Evolutionary conservation across 768 basidiomycete species (phyloP), one percentile per base, ranked within the genome.

Genomic region (Rhizopogon rudus): DNA sequence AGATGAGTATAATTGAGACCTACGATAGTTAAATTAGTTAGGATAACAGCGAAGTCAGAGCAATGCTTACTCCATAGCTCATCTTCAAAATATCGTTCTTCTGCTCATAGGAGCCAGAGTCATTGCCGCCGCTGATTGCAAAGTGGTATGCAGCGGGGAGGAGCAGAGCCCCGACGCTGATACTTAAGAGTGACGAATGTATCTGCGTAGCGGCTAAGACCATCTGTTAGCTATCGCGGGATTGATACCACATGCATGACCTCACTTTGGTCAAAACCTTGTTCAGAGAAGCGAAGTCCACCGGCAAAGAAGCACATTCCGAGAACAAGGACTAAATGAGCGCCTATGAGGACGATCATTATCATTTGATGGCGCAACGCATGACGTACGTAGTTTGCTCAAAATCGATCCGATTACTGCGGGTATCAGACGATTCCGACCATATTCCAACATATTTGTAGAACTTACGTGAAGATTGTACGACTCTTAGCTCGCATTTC

Each of bases 301-400:
- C 90, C 91, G 20, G 87, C 89, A 61, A 93, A 92, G 73, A 93
- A 93, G 64, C 91, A 92, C 91, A 93, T 91, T 48, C 91, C 91
- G 31, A 93, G 77, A 16, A 93, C 84, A 49, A 94, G 77, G 35
- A 92, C 87, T 88, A 49, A 14, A 20, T 14, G 14, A 50, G 51
- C 41, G 22, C 28, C 41, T 8, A 48, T 70, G 33, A 63, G 55
- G 12, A 12, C 9, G 6, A 35, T 37, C 14, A 49, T 49, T 37
- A 35, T 37, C 14, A 49, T 49, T 37, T 37, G 35, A 49, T 51
- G 17, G 13, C 5, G 33, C 13, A 7, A 37, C 16, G 39, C 17
- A 25, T 16, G 37, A 73, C 81, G 17, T 53, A 83, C 82, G 70
- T 41, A 90, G 78, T 73, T 91, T 93, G 64, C 86, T 88, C 40